phyloP scores from a whole-genome alignment of 495 filamentous ascomycete species.

The Neurospora intermedia region DNA sequence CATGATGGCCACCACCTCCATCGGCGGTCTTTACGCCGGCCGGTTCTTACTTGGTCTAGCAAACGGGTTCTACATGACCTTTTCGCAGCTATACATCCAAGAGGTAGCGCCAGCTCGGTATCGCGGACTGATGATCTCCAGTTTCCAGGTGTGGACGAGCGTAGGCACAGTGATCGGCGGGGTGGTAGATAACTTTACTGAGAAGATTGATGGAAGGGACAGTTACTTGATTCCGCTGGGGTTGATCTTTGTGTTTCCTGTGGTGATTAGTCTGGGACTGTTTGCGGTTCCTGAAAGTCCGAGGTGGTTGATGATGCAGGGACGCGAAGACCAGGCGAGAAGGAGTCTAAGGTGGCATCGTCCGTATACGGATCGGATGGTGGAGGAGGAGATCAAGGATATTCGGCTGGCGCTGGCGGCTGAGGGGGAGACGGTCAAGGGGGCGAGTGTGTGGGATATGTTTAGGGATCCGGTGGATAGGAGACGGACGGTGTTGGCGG shows the following conservation, averaged over 20 bases:
- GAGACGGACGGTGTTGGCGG: conserved; percentile 35
- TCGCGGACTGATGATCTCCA: conserved; percentile 33
- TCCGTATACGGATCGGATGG: conserved; percentile 27
- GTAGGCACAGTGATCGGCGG: conserved; percentile 40
- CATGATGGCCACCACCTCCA: conserved; percentile 41
- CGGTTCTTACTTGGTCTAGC: conserved; percentile 42
- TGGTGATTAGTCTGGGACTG: conserved; percentile 35
- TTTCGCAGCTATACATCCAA: conserved; percentile 42
- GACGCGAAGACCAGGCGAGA: conserved; percentile 33
- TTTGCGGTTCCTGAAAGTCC: conserved; percentile 52
- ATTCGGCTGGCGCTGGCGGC: conserved; percentile 36
- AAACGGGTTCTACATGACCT: conserved; percentile 45
- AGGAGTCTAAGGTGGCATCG: conserved; percentile 34
- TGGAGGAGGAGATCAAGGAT: conserved; percentile 37
- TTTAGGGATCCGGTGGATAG: conserved; percentile 40
- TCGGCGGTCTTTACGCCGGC: conserved; percentile 42
- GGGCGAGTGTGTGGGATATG: conserved; percentile 36
- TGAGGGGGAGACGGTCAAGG: conserved; percentile 31
- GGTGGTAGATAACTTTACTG: conserved; percentile 46
- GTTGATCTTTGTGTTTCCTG: conserved; percentile 42
- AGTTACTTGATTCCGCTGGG: conserved; percentile 47
- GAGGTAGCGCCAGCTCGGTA: conserved; percentile 38
- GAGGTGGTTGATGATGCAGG: conserved; percentile 45
- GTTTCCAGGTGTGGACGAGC: conserved; percentile 25
- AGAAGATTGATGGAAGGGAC: conserved; percentile 27